These are phyloP conservation scores for Diaporthe vaccinii DNA, from an alignment of 2,329 filamentous ascomycete species.

Conservation along the genomic window DNA sequence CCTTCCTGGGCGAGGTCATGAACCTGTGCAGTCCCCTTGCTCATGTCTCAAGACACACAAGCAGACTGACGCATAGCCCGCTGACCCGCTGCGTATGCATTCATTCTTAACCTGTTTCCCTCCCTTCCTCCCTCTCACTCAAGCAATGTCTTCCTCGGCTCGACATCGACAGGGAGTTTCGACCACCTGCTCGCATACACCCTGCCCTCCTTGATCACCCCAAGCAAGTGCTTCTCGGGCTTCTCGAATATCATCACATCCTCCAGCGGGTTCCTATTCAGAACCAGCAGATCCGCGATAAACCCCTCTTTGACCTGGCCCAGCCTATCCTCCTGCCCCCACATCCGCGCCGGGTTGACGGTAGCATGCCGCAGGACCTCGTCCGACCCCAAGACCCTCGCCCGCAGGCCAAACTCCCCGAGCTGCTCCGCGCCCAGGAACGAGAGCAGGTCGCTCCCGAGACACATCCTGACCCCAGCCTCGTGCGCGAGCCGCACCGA, in stretches of 20 bases:
- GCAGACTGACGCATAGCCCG: too few relatives aligned
- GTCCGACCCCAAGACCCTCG: constrained; percentile 1
- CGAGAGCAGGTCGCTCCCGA: constrained; percentile 37
- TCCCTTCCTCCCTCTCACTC: background rate
- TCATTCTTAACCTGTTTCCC: too few relatives aligned
- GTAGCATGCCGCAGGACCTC: constrained; percentile 42
- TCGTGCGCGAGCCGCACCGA: constrained; percentile 33
- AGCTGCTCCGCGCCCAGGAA: constrained; percentile 41
- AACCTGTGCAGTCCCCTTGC: background rate
- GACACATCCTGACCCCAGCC: constrained; percentile 38
- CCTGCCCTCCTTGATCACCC: constrained; percentile 65
- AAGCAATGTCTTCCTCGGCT: constrained; percentile 10
- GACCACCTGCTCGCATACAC: constrained; percentile 48
- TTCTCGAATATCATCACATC: constrained; percentile 62
- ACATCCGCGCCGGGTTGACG: constrained; percentile 61
- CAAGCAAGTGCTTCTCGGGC: constrained; percentile 59
- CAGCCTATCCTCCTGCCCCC: constrained; percentile 57
- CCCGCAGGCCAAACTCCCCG: constrained; percentile 38
- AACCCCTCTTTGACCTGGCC: constrained; percentile 62
- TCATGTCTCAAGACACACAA: background rate
- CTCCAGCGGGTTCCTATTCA: constrained; percentile 63
- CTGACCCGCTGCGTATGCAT: background rate
- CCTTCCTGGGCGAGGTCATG: background rate
- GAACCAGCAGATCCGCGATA: constrained; percentile 62
- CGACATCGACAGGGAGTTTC: constrained; percentile 33